A percentile compares a stretch with the other conserved stretches of the same genome.
Conservation (phyloP, 1,284 basidiomycete genomes). For the Agaricales sp. region DNA sequence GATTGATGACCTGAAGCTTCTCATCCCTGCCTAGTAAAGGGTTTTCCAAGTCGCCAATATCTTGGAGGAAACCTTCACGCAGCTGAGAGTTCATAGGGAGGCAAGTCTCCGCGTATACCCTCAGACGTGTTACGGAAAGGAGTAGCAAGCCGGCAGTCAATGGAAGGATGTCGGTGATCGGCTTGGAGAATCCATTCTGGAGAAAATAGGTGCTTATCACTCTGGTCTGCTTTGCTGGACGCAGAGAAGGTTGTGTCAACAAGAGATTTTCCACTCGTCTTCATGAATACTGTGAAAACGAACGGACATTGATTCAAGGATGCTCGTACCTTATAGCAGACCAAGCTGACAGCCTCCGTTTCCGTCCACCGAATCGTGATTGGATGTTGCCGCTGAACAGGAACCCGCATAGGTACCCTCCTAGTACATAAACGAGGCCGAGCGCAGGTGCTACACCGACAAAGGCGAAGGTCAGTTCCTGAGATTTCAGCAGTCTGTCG, state of each 20-base stretch:
- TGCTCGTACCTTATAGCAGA: constrained; percentile 47
- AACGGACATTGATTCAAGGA: constrained; percentile 2
- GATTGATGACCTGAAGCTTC: constrained; percentile 69
- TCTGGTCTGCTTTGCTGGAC: constrained; percentile 17
- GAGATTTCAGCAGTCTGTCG: constrained; percentile 88
- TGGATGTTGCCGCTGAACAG: constrained; percentile 38
- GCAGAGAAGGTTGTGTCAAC: constrained; percentile 25
- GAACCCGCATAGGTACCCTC: constrained; percentile 39
- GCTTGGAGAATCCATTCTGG: constrained; percentile 3
- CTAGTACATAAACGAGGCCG: constrained; percentile 66
- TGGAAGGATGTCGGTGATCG: constrained; percentile 28
- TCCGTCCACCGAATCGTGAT: constrained; percentile 42
- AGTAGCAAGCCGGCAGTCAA: constrained; percentile 66
- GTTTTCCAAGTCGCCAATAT: constrained; percentile 79
- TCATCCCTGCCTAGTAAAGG: constrained; percentile 54
- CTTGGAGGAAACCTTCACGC: constrained; percentile 75
- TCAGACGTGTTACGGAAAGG: constrained; percentile 59
- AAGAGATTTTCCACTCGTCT: constrained; percentile 72
- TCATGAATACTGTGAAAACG: constrained; percentile 4
- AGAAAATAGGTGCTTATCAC: constrained; percentile 1
- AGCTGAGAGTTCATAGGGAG: constrained; percentile 49
- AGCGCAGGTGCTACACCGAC: constrained; percentile 92
- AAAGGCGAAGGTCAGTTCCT: constrained; percentile 95
- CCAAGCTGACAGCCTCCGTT: constrained; percentile 41
- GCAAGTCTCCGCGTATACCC: constrained; percentile 46